Percentiles rank a stretch among this genome's conserved stretches.
These are phyloP conservation scores for Botryotinia convoluta DNA, from an alignment of 2,329 filamentous ascomycete genomes.

Conservation along the genomic window DNA sequence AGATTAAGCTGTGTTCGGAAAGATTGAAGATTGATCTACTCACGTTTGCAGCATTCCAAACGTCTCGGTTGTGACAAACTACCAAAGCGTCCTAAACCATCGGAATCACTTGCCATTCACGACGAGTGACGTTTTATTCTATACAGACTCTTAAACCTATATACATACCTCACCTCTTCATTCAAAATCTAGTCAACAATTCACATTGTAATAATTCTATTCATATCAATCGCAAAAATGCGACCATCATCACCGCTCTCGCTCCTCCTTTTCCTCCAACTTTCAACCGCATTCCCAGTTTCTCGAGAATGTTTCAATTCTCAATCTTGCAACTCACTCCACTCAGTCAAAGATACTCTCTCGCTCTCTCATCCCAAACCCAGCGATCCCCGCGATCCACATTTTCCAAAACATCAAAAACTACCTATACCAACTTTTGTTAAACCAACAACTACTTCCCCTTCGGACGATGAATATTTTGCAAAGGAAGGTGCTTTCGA, in stretches of 20 bases:
- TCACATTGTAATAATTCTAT: neutral
- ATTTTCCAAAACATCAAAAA: constrained; percentile 33
- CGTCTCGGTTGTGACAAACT: neutral
- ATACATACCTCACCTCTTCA: neutral
- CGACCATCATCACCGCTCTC: constrained; percentile 16
- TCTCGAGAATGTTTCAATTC: constrained; percentile 7
- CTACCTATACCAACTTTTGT: neutral
- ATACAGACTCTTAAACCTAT: neutral
- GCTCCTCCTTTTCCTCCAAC: constrained; percentile 24
- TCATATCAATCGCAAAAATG: constrained; percentile 8
- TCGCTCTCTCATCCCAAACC: neutral
- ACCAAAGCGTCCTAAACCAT: neutral
- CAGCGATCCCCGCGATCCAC: constrained; percentile 23
- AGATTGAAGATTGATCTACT: neutral
- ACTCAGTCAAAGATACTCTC: neutral
- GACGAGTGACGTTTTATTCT: neutral
- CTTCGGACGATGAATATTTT: neutral
- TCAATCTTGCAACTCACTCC: neutral
- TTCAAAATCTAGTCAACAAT: neutral
- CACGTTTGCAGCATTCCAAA: constrained; percentile 8
- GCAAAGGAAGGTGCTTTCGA: constrained; percentile 27
- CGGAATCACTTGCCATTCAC: neutral
- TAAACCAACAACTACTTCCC: neutral
- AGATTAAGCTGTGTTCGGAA: neutral
- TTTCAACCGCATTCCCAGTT: constrained; percentile 24